Evolutionary conservation across 805 yeast species (phyloP).

Genomic region (Ogataea pini): DNA sequence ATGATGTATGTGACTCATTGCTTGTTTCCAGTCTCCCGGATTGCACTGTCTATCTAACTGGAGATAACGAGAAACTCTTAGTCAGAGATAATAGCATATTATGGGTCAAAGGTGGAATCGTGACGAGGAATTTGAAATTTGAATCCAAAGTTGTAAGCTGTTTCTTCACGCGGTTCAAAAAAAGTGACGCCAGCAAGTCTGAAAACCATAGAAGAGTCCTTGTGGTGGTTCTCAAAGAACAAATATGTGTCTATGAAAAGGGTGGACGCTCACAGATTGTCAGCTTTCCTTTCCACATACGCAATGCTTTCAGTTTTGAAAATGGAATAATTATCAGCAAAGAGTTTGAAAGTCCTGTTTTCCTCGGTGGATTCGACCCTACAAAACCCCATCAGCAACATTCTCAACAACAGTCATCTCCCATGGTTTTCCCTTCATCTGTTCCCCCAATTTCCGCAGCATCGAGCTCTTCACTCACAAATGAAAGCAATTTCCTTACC

Average conservation of each 20-base stretch:
- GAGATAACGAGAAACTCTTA: constrained; percentile 26
- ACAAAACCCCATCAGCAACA: not conserved
- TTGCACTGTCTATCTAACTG: constrained; percentile 23
- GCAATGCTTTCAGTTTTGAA: constrained; percentile 61
- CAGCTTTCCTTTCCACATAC: constrained; percentile 69
- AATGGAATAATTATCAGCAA: constrained; percentile 56
- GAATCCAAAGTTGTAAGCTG: constrained; percentile 58
- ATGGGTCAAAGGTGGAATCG: constrained; percentile 51
- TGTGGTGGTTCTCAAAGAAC: constrained; percentile 60
- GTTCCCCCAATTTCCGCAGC: constrained; percentile 20
- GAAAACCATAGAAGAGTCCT: constrained; percentile 40
- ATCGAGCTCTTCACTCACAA: constrained; percentile 14
- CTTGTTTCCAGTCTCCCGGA: constrained; percentile 9
- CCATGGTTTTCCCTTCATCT: constrained; percentile 12
- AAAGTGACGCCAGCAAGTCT: constrained; percentile 13
- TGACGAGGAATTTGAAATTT: constrained; percentile 50
- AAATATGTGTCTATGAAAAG: constrained; percentile 60
- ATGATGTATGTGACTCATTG: constrained; percentile 22
- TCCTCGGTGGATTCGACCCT: constrained; percentile 7
- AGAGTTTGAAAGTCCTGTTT: constrained; percentile 18
- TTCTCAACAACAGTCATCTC: constrained; percentile 4
- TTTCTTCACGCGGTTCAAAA: constrained; percentile 56
- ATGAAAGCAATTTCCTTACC: constrained; percentile 53
- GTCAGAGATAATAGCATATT: constrained; percentile 39
- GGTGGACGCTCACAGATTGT: constrained; percentile 61